Evolutionary conservation across 148 eudicot genomes (phyloP).

Genomic region (Fallopia convolvulus): DNA sequence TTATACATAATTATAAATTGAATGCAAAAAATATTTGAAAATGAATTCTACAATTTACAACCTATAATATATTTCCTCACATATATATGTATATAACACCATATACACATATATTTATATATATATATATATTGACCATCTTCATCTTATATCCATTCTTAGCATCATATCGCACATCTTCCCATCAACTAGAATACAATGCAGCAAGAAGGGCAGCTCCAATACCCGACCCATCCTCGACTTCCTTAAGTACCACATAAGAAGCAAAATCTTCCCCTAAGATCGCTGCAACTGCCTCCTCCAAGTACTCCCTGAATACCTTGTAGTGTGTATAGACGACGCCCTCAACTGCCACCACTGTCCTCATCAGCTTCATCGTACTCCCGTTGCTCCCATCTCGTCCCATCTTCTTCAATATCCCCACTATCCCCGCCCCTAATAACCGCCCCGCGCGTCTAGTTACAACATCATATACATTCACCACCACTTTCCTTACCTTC

Average conservation of each 20-base stretch:
- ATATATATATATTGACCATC: neutral
- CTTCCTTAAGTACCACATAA: conserved; percentile 46
- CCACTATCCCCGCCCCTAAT: conserved; percentile 85
- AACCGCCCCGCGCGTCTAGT: conserved; percentile 75
- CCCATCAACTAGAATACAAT: conserved; percentile 12
- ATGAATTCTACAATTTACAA: neutral
- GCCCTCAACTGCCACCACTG: conserved; percentile 85
- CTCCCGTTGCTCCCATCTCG: conserved; percentile 75
- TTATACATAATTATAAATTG: neutral
- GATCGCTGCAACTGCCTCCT: conserved; percentile 66
- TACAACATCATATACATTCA: conserved; percentile 76
- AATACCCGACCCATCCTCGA: conserved; percentile 80
- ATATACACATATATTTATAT: neutral
- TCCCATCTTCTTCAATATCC: conserved; percentile 82
- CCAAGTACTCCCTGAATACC: conserved; percentile 67
- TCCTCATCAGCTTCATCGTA: conserved; percentile 37
- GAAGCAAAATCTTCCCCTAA: conserved; percentile 70
- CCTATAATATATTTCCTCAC: conserved; percentile 3
- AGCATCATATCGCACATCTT: neutral
- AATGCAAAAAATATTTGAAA: neutral
- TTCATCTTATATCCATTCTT: neutral
- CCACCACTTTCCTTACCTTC: conserved; percentile 66
- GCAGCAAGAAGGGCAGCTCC: conserved; percentile 94
- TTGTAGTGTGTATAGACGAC: conserved; percentile 52
- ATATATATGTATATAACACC: neutral